phyloP scores from a whole-genome alignment of 345 rosid species.

The Syzygium jambos region DNA sequence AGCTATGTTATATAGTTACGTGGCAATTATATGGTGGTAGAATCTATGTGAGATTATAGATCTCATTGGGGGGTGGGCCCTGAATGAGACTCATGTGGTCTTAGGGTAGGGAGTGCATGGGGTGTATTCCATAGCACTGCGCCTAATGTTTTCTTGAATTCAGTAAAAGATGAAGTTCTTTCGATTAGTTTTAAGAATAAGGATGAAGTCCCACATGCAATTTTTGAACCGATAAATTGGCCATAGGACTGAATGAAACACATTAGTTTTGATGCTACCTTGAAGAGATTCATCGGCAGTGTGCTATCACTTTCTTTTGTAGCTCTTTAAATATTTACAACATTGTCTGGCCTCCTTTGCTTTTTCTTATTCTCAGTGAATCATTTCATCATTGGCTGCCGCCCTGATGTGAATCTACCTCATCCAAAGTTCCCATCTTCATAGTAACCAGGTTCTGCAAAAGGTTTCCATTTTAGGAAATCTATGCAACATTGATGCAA shows the following conservation, averaged over 20 bases:
- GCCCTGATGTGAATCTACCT: background rate
- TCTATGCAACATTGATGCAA: background rate
- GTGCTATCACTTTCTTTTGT: background rate
- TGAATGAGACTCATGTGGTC: background rate
- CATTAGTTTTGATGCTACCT: background rate
- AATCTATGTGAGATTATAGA: background rate
- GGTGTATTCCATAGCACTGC: background rate
- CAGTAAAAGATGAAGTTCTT: background rate
- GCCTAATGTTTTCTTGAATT: background rate
- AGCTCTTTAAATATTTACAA: background rate
- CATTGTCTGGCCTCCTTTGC: background rate
- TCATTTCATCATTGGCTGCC: background rate
- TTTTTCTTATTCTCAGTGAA: background rate
- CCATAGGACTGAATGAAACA: background rate
- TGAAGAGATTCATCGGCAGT: background rate
- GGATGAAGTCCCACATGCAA: background rate
- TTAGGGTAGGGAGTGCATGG: background rate
- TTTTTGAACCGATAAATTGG: background rate
- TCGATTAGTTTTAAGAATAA: background rate
- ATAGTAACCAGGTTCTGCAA: constrained; percentile 85
- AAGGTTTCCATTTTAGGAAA: background rate
- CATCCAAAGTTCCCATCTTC: constrained; percentile 94
- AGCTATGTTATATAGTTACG: background rate
- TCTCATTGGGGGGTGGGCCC: background rate
- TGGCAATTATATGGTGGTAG: background rate